Base-by-base conservation (phyloP, 2,329 filamentous ascomycete genomes). In the Colletotrichum tofieldiae region DNA sequence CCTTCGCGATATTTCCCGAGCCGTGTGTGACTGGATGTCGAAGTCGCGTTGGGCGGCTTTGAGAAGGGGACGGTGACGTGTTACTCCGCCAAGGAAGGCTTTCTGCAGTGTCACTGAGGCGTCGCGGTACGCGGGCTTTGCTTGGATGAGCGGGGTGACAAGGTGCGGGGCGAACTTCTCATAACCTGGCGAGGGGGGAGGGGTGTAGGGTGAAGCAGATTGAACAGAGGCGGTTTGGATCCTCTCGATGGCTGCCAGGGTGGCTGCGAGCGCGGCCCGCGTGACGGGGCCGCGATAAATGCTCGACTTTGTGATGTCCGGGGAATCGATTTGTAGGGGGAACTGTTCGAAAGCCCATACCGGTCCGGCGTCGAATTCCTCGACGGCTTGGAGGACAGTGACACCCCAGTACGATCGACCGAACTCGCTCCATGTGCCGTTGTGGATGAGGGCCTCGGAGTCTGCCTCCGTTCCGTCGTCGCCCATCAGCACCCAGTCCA, bases 321-420 rank as follows among this genome's bases (percentile, higher is more conserved):
- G 74, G 41, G 82, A 80, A 71, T 84, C 82, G 64, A 85, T 84
- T 75, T 84, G 75, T 67, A 84, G 75, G 7, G 78, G 74, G 72
- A 84, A 84, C 69, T 84, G 83, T 47, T 85, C 82, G 68, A 81
- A 85, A 0, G 82, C 82, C 83, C 83, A 85, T 9, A 85, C 81
- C 0, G 82, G 83, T 8, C 83, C 83, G n/a, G 81, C 82, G 63
- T 85, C 83, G 65, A 84, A 81, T 55, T 83, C 77, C 63, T 81
- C 82, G 23, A 81, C 81, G 12, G 83, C 83, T 73, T 84, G 79
- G 8, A 81, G 75, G 23, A 84, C 79, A 3, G 83, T 84, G 12
- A 84, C 78, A 6, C 81, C 83, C 83, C 83, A 85, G 69, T 84
- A 78, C 1, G 80, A 77, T 29, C 83, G 80, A 14, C 83, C 83